These are phyloP conservation scores for Acarospora socialis DNA, from an alignment of 2,329 filamentous ascomycete genomes.

Conservation along the genomic window DNA sequence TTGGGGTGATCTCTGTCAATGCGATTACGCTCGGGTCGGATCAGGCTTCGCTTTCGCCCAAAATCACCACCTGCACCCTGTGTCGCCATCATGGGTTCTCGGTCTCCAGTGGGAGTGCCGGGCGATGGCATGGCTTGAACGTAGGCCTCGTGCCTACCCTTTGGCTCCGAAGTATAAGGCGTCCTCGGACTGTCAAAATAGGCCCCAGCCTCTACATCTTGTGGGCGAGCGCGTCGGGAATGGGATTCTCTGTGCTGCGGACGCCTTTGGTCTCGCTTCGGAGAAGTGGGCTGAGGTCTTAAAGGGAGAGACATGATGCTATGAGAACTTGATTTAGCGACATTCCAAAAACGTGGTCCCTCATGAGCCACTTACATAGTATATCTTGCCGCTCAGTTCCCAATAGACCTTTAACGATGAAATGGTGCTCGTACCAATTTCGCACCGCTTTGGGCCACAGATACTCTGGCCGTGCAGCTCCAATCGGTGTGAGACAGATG, in stretches of 20 bases:
- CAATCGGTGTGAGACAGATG: no score
- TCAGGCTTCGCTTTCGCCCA: constrained; percentile 68
- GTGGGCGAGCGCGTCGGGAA: constrained; percentile 48
- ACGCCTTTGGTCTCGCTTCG: constrained; percentile 44
- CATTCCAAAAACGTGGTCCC: constrained; percentile 1
- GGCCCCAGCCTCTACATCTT: constrained; percentile 54
- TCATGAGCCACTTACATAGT: no score
- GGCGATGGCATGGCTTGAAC: constrained; percentile 31
- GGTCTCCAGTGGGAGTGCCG: constrained; percentile 29
- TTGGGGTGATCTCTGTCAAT: constrained; percentile 82
- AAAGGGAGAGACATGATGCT: constrained; percentile 37
- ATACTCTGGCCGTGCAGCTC: no score
- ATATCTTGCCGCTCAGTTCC: no score
- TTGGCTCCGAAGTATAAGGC: constrained; percentile 25
- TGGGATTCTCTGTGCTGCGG: constrained; percentile 54
- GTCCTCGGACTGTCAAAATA: constrained; percentile 24
- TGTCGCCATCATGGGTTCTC: constrained; percentile 38
- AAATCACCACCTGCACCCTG: constrained; percentile 31
- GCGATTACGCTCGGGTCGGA: constrained; percentile 74
- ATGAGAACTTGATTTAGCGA: constrained; percentile 1
- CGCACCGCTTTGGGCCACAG: no score
- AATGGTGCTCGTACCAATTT: no score
- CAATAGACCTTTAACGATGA: no score
- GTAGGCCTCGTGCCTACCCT: constrained; percentile 27
- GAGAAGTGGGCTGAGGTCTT: constrained; percentile 45